A percentile compares a stretch with the other conserved stretches of the same genome.
phyloP scores from a whole-genome alignment of 345 rosid genomes.

The Aegle marmelos region DNA sequence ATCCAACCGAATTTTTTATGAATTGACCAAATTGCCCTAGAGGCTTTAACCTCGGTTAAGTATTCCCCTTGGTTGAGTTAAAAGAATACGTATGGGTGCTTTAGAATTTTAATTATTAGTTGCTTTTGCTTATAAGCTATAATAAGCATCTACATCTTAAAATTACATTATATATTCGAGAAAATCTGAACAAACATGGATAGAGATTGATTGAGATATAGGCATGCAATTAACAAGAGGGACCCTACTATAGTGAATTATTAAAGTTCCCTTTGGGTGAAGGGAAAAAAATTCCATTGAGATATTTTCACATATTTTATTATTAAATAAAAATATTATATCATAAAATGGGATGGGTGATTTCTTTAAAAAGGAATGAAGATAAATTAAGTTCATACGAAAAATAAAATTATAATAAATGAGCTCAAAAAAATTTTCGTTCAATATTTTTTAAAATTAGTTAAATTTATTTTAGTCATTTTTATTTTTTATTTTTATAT shows the following conservation, averaged over 20 bases:
- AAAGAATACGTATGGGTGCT: not conserved
- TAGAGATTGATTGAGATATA: not conserved
- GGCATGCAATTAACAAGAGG: conserved; percentile 7
- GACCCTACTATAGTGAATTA: conserved; percentile 12
- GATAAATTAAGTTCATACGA: no score
- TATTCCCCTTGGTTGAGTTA: not conserved
- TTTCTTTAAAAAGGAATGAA: no score
- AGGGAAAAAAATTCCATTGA: conserved; percentile 1
- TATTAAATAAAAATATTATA: not conserved
- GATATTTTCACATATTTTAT: not conserved
- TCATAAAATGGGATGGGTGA: accelerated
- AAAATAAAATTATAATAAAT: no score
- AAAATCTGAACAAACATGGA: not conserved
- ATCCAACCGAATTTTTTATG: not conserved
- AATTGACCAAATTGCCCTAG: not conserved
- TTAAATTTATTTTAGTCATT: no score
- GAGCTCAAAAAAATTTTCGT: no score
- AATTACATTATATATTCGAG: not conserved
- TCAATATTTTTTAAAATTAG: no score
- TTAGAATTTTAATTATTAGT: not conserved
- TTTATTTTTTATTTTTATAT: no score
- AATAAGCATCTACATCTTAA: not conserved
- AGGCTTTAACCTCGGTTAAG: not conserved
- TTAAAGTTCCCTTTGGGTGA: conserved; percentile 27
- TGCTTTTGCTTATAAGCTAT: not conserved